Percentiles rank a stretch among this genome's conserved stretches.
Conservation (phyloP, 2,329 filamentous ascomycete species). For the Xylariomycetidae sp. region DNA sequence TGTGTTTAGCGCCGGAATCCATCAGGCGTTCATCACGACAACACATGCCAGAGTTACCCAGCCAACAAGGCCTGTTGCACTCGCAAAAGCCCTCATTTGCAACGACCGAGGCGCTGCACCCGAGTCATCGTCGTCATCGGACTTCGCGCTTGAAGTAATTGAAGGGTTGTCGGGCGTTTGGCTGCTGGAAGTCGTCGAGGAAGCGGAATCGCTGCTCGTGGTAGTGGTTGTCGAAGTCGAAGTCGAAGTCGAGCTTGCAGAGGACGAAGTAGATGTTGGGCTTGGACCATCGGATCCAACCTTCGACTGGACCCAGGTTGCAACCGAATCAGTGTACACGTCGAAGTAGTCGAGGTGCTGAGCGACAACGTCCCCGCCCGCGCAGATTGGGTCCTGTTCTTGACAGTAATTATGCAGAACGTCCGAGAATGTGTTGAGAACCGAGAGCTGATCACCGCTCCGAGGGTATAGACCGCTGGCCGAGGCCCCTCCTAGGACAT, state of each 20-base stretch:
- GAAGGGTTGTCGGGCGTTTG: no score
- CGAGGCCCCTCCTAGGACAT: conserved; percentile 21
- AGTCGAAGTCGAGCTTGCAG: background rate
- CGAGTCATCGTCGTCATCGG: no score
- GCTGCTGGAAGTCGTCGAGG: no score
- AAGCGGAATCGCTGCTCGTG: no score
- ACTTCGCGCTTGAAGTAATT: no score
- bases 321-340: conserved; percentile 18
- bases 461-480: conserved; percentile 14
- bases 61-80: no score
- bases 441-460: conserved; percentile 13
- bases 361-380: conserved; percentile 14
- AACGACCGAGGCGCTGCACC: no score
- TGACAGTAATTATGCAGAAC: conserved; percentile 22
- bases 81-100: no score
- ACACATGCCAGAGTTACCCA: no score
- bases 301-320: conserved; percentile 19
- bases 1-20: no score
- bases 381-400: conserved; percentile 24
- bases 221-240: background rate
- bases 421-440: conserved; percentile 15
- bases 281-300: background rate
- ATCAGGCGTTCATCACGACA: no score
- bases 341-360: conserved; percentile 27
- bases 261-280: background rate